Evolutionary conservation across 768 basidiomycete species (phyloP).

Genomic region (Phanerochaete sordida): DNA sequence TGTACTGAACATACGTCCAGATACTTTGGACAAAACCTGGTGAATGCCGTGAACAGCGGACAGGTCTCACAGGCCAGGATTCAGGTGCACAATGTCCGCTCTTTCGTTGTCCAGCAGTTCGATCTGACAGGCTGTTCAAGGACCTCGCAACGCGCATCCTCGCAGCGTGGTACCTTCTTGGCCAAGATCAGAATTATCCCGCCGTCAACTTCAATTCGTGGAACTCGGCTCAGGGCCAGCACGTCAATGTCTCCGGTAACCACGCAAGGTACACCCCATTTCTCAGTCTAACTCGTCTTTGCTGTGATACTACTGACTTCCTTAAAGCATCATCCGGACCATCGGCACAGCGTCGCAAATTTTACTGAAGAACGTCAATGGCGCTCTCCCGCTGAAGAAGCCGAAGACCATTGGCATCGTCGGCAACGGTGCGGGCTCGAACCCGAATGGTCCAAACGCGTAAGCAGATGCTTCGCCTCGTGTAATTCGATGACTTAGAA

Average conservation of each 20-base stretch:
- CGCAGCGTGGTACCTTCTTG: conserved; percentile 55
- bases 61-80: conserved; percentile 55
- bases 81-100: conserved; percentile 34
- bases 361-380: conserved; percentile 55
- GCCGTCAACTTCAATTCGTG: conserved; percentile 58
- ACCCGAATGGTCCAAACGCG: conserved; percentile 51
- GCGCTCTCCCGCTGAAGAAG: conserved; percentile 41
- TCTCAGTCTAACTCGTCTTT: neutral
- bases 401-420: conserved; percentile 53
- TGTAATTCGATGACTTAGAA: neutral
- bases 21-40: conserved; percentile 61
- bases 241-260: conserved; percentile 37
- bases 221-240: conserved; percentile 28
- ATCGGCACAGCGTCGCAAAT: conserved; percentile 64
- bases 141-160: conserved; percentile 73
- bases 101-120: conserved; percentile 40
- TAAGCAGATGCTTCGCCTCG: neutral
- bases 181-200: conserved; percentile 52
- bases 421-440: conserved; percentile 54
- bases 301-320: neutral
- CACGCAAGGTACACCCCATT: conserved; percentile 31
- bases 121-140: conserved; percentile 1
- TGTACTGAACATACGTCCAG: conserved; percentile 25
- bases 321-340: conserved; percentile 18
- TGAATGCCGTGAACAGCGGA: conserved; percentile 55